phyloP scores from a whole-genome alignment of 2,329 filamentous ascomycete genomes.

The Rutstroemia sp. region DNA sequence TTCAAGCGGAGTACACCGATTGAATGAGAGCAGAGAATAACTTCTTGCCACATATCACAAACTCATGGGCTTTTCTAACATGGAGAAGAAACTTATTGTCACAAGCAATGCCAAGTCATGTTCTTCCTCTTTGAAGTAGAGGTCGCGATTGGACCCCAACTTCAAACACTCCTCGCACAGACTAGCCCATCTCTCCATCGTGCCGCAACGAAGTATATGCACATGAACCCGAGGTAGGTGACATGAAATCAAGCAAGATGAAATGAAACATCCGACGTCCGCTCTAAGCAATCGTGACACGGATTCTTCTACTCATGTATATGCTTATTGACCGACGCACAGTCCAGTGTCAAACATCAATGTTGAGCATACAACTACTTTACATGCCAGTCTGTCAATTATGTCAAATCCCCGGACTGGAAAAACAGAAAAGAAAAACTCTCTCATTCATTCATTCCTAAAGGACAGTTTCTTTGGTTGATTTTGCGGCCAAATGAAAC shows the following conservation, averaged over 20 bases:
- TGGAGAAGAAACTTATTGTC: background rate
- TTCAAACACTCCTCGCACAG: slow-evolving; percentile 3
- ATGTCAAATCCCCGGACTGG: background rate
- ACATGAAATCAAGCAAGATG: too few species aligned
- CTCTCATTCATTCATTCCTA: background rate
- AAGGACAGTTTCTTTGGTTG: background rate
- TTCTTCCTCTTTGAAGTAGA: background rate
- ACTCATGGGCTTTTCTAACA: too few species aligned
- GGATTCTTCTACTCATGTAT: too few species aligned
- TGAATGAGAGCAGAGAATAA: too few species aligned
- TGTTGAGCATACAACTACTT: too few species aligned
- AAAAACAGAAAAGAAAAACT: background rate
- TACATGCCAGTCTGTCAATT: background rate
- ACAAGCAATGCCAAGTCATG: background rate
- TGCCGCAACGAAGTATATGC: background rate
- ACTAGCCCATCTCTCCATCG: background rate
- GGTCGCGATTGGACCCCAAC: slow-evolving; percentile 1
- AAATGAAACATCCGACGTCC: too few species aligned
- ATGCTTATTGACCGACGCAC: too few species aligned
- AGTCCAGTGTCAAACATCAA: too few species aligned
- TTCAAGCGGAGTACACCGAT: too few species aligned
- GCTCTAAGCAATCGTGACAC: too few species aligned
- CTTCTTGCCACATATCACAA: too few species aligned
- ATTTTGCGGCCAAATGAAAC: background rate
- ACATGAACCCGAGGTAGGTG: background rate